Base-by-base conservation (phyloP, 1,284 basidiomycete species). In the Naganishia sp. region DNA sequence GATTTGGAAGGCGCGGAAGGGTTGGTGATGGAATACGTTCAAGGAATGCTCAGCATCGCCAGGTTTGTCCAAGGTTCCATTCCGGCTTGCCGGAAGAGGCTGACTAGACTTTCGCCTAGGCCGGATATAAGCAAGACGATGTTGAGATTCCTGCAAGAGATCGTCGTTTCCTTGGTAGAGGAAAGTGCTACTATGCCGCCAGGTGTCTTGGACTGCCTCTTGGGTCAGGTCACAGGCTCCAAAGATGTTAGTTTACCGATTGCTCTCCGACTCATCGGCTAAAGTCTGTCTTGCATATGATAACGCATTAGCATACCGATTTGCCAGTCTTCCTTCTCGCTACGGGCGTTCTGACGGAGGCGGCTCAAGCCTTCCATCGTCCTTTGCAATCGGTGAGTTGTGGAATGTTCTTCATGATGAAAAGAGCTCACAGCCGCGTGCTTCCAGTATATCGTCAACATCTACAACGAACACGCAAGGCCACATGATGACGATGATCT, bases 1-100 rank as follows among this genome's bases (percentile, higher is more conserved):
- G 94, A 98, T 78, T 84, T 97, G 6, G 89, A 89, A 0, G 86
- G 87, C 35, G 87, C 88, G 10, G 94, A 98, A 64, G 90, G 93
- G 64, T 84, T 97, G 69, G 88, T 96, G 81, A 79, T 82, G 56
- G 87, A 90, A 39, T 87, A 93, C 71, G 97, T 98, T 77, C 85
- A 86, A 68, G 86, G 87, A 72, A 86, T 94, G 73, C 92, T 96
- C 70, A 84, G 84, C 11, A 84, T 95, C 50, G 87, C 94, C 42
- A 83, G 88, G 80, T 83, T 13, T 13, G 35, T 39, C 2, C 7
- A 63, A 72, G 80, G 6, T 72, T 21, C 10, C 25, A 15, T 25
- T 10, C 9, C n/a, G 39, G 2, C 57, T 39, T 25, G 9, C 17
- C 17, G 39, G 9, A 21, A 15, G 6, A 7, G 50, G 42, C 51